Evolutionary conservation across 1,139 yeast genomes (phyloP), one percentile per base, ranked within the genome.

Genomic region (Eremothecium cymbalariae): DNA sequence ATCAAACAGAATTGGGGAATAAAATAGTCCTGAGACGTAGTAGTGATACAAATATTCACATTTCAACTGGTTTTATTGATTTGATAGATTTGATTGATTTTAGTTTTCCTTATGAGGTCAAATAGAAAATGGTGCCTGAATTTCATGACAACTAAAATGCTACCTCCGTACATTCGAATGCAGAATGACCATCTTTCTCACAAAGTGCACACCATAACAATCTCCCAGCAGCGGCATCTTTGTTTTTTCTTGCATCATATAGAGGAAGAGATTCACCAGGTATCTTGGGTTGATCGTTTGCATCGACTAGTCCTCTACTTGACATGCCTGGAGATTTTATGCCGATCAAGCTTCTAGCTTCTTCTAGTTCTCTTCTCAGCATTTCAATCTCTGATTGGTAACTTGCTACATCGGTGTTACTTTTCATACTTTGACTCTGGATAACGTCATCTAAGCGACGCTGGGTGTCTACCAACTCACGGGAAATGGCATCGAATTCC

Each of bases 121-220:
- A n/a, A n/a, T n/a, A n/a, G n/a, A n/a, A n/a, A n/a, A n/a, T n/a
- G n/a, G n/a, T n/a, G n/a, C n/a, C n/a, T n/a, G n/a, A n/a, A n/a
- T n/a, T n/a, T n/a, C n/a, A n/a, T n/a, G n/a, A n/a, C n/a, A n/a
- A 17, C 14, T 27, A 27, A 15, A 27, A 27, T 16, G 30, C 30
- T 4, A 27, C 94, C 51, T 72, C 84, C 0, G 96, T 96, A 60
- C 97, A 88, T 38, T 84, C 84, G 28, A 77, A 65, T 45, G 93
- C 79, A 38, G 76, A 80, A 53, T 88, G 97, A 1, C 97, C 97
- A 34, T 74, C 78, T 37, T 85, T 64, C 57, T 88, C 97, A 61
- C 97, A 88, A 34, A 85, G 65, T 0, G 94, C 95, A 62, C 97
- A 88, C 94, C 95, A 88, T 47, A 75, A 68, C 15, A 63, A 64